phyloP scores from a whole-genome alignment of 345 rosid species.

The Nephelium lappaceum region DNA sequence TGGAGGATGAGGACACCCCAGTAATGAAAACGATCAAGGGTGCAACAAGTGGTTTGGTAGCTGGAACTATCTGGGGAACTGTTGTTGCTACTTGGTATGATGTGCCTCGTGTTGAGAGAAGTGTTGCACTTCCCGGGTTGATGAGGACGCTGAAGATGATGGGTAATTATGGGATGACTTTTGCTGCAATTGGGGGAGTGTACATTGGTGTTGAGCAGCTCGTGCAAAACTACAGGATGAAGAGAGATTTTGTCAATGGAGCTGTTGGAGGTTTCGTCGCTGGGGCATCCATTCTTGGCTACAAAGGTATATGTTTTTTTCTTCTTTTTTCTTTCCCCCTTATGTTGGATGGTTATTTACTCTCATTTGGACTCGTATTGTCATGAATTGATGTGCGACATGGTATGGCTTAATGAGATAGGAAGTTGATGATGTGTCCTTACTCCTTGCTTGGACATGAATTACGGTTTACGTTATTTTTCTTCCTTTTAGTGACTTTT shows the following conservation, averaged over 20 bases:
- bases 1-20: slow-evolving; percentile 81
- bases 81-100: slow-evolving; percentile 90
- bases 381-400: not conserved
- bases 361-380: not conserved
- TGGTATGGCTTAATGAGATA: not conserved
- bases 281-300: slow-evolving; percentile 88
- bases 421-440: not conserved
- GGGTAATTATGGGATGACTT: slow-evolving; percentile 88
- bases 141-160: slow-evolving; percentile 90
- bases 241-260: slow-evolving; percentile 90
- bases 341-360: not conserved
- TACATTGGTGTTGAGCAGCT: slow-evolving; percentile 98
- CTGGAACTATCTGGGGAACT: slow-evolving; percentile 91
- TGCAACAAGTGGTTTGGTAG: slow-evolving; percentile 71
- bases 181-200: slow-evolving; percentile 97
- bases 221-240: slow-evolving; percentile 64
- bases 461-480: not conserved
- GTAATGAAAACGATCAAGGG: slow-evolving; percentile 84
- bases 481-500: not conserved
- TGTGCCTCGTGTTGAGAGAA: slow-evolving; percentile 97
- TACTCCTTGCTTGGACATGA: not conserved
- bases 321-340: not conserved
- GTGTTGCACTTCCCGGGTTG: slow-evolving; percentile 89
- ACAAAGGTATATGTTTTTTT: slow-evolving; percentile 55
- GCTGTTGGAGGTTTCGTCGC: slow-evolving; percentile 95